Evolutionary conservation across 1,284 basidiomycete species (phyloP).

Genomic region (Ganoderma sinense): DNA sequence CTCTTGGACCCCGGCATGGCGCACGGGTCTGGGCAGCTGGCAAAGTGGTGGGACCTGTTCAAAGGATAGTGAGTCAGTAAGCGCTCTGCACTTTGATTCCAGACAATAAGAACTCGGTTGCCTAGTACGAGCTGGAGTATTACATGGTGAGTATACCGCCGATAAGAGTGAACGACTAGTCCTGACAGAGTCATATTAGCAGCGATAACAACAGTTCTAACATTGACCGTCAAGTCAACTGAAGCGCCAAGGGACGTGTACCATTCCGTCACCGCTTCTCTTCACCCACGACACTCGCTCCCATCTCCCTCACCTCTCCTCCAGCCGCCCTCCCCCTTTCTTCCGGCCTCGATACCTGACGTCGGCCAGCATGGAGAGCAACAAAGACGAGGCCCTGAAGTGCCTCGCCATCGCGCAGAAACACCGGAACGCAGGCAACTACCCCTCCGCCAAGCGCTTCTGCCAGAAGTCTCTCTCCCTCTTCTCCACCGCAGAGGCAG

Average conservation of each 20-base stretch:
- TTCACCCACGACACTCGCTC: conserved; percentile 28
- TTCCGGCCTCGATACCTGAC: background rate
- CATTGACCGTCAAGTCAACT: background rate
- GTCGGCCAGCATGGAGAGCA: conserved; percentile 76
- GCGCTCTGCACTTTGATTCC: conserved; percentile 6
- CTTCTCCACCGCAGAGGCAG: conserved; percentile 84
- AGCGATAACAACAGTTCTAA: background rate
- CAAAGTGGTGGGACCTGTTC: conserved; percentile 20
- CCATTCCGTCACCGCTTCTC: conserved; percentile 15
- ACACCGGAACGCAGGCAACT: conserved; percentile 76
- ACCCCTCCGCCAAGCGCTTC: conserved; percentile 86
- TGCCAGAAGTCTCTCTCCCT: conserved; percentile 89
- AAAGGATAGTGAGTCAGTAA: conserved; percentile 9
- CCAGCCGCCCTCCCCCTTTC: conserved; percentile 8
- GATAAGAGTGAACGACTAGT: background rate
- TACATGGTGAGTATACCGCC: background rate
- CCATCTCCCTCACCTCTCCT: conserved; percentile 16
- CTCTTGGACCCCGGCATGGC: conserved; percentile 9
- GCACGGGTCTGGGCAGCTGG: conserved; percentile 10
- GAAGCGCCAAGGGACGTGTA: conserved; percentile 15
- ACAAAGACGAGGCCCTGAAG: conserved; percentile 88
- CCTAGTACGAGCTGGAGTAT: background rate
- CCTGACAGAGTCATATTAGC: background rate
- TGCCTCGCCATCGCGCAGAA: conserved; percentile 82
- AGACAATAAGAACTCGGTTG: background rate